Evolutionary conservation across 2,329 filamentous ascomycete species (phyloP).

Genomic region (Incumbomyces delicatus): DNA sequence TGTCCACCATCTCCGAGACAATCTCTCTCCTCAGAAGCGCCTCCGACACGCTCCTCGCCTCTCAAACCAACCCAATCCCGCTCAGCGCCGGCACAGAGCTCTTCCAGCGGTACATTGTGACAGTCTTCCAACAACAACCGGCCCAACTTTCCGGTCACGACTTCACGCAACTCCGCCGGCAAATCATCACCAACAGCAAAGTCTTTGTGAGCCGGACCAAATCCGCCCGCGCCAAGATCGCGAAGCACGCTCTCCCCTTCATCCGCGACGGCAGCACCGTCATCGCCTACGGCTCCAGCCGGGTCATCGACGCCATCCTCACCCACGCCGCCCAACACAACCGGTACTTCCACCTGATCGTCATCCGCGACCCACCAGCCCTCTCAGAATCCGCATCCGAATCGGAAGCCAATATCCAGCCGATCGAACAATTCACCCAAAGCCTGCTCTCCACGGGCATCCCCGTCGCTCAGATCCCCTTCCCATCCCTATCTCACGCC

Average conservation of each 20-base stretch:
- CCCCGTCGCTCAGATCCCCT: slow-evolving; percentile 70
- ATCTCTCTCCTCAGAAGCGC: slow-evolving; percentile 73
- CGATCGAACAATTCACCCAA: slow-evolving; percentile 57
- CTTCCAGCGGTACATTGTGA: slow-evolving; percentile 87
- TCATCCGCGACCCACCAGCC: slow-evolving; percentile 1
- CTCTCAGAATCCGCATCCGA: neutral
- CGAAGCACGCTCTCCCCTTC: slow-evolving; percentile 65
- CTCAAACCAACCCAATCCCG: slow-evolving; percentile 79
- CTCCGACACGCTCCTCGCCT: slow-evolving; percentile 65
- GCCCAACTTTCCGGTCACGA: slow-evolving; percentile 42
- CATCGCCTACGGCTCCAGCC: slow-evolving; percentile 80
- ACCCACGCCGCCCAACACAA: slow-evolving; percentile 58
- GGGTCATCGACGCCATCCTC: slow-evolving; percentile 72
- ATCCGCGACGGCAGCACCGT: slow-evolving; percentile 69
- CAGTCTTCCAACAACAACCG: slow-evolving; percentile 50
- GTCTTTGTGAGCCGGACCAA: slow-evolving; percentile 71
- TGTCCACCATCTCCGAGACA: slow-evolving; percentile 87
- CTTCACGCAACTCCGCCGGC: slow-evolving; percentile 74
- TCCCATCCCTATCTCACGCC: slow-evolving; percentile 67
- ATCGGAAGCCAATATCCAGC: slow-evolving; percentile 26
- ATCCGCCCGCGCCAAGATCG: slow-evolving; percentile 75
- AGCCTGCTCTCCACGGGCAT: slow-evolving; percentile 64
- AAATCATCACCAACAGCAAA: slow-evolving; percentile 75
- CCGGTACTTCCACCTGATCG: slow-evolving; percentile 14
- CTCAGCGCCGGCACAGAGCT: slow-evolving; percentile 89